phyloP scores from a whole-genome alignment of 768 basidiomycete species.

The Mycena indigotica region DNA sequence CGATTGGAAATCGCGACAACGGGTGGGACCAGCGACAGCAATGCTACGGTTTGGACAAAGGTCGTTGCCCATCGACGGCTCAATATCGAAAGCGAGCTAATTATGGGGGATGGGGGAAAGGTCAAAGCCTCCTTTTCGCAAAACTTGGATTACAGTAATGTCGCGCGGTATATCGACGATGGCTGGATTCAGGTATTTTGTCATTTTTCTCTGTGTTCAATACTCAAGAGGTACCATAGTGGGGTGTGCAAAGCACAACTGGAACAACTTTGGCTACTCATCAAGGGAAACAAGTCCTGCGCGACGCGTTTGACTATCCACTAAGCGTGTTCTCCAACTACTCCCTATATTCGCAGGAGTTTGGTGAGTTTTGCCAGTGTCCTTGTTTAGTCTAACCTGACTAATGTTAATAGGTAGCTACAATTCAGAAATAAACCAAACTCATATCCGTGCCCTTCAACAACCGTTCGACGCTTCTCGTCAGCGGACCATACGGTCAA shows the following conservation, averaged over 20 bases:
- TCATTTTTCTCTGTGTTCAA: neutral
- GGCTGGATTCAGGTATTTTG: conserved; percentile 34
- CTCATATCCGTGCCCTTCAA: conserved; percentile 30
- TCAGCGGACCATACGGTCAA: conserved; percentile 27
- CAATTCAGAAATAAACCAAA: conserved; percentile 34
- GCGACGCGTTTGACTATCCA: conserved; percentile 60
- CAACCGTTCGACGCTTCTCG: conserved; percentile 28
- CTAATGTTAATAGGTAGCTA: conserved; percentile 26
- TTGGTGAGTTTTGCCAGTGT: conserved; percentile 23
- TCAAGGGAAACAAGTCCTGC: conserved; percentile 42
- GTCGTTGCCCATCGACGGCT: conserved; percentile 48
- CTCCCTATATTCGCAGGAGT: conserved; percentile 29
- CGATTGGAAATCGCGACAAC: conserved; percentile 44
- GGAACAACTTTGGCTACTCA: conserved; percentile 54
- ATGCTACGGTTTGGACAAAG: conserved; percentile 52
- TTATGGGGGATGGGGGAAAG: conserved; percentile 44
- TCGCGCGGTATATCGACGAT: conserved; percentile 51
- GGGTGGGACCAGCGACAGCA: conserved; percentile 39
- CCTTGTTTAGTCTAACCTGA: neutral
- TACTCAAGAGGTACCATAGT: conserved; percentile 31
- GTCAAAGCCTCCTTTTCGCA: conserved; percentile 54
- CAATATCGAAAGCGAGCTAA: conserved; percentile 52
- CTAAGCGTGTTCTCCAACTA: conserved; percentile 38
- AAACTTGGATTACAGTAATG: conserved; percentile 49
- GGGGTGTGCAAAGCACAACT: conserved; percentile 49